A percentile compares a stretch with the other conserved stretches of the same genome.
phyloP scores from a whole-genome alignment of 768 basidiomycete species.

The Termitomyces sp. region DNA sequence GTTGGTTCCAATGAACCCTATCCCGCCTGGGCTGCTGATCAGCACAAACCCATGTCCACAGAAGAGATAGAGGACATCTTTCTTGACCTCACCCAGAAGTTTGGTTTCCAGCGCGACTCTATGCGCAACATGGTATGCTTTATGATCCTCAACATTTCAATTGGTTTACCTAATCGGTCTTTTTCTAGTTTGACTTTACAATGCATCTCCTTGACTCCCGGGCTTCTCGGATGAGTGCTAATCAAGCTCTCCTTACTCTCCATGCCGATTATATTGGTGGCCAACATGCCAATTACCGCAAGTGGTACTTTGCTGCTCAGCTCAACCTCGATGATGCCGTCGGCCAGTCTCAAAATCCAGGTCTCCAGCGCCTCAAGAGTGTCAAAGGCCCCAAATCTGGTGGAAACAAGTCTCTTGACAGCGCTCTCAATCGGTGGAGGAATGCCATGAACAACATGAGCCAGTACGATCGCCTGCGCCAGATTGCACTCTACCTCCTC shows the following conservation, averaged over 20 bases:
- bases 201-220: slow-evolving; percentile 98
- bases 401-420: slow-evolving; percentile 80
- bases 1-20: slow-evolving; percentile 64
- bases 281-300: slow-evolving; percentile 97
- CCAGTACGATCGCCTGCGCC: slow-evolving; percentile 95
- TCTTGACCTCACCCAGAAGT: slow-evolving; percentile 96
- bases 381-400: slow-evolving; percentile 60
- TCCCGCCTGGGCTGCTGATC: slow-evolving; percentile 92
- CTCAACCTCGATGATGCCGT: slow-evolving; percentile 99
- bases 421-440: slow-evolving; percentile 91
- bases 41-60: slow-evolving; percentile 92
- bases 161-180: slow-evolving; percentile 11
- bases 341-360: slow-evolving; percentile 91
- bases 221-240: slow-evolving; percentile 97
- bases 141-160: slow-evolving; percentile 1
- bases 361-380: slow-evolving; percentile 82
- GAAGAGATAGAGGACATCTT: slow-evolving; percentile 99
- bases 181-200: slow-evolving; percentile 83
- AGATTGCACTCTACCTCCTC: slow-evolving; percentile 92
- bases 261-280: slow-evolving; percentile 99
- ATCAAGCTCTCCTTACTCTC: slow-evolving; percentile 92
- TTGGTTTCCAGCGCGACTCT: slow-evolving; percentile 95
- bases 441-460: slow-evolving; percentile 99
- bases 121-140: slow-evolving; percentile 86
- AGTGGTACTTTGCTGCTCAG: slow-evolving; percentile 99